A percentile compares a stretch with the other conserved stretches of the same genome.
phyloP scores from a whole-genome alignment of 2,329 filamentous ascomycete genomes.

The Helicocarpus griseus region DNA sequence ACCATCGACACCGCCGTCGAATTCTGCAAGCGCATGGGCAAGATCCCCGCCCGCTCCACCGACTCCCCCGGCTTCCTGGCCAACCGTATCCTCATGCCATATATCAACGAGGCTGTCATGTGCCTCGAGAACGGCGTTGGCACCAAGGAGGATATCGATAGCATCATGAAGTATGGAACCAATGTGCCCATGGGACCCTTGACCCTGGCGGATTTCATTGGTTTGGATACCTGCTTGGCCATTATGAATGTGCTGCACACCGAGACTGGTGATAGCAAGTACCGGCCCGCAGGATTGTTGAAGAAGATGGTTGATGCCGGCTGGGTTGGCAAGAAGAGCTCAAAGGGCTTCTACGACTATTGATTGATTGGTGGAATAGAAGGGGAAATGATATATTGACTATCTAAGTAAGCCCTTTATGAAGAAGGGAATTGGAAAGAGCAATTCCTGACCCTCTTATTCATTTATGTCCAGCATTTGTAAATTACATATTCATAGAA shows the following conservation, averaged over 20 bases:
- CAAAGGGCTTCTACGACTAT: constrained; percentile 76
- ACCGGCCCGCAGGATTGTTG: constrained; percentile 77
- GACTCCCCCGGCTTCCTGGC: constrained; percentile 92
- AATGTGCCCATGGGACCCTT: constrained; percentile 97
- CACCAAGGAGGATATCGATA: constrained; percentile 81
- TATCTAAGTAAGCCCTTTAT: too few relatives aligned
- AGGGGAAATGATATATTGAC: too few relatives aligned
- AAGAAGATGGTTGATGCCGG: constrained; percentile 96
- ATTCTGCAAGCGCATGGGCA: constrained; percentile 88
- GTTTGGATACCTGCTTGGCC: constrained; percentile 85
- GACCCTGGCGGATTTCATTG: constrained; percentile 91
- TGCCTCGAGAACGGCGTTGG: constrained; percentile 92
- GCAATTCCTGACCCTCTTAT: too few relatives aligned
- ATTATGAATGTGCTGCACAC: constrained; percentile 94
- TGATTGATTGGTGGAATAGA: constrained; percentile 4
- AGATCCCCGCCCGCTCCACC: constrained; percentile 75
- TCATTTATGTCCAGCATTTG: too few relatives aligned
- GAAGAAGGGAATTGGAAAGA: too few relatives aligned
- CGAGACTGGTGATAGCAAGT: constrained; percentile 93
- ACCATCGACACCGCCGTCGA: constrained; percentile 75
- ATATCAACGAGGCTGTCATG: constrained; percentile 96
- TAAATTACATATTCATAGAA: too few relatives aligned
- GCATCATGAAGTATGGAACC: constrained; percentile 98
- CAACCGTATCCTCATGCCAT: constrained; percentile 96
- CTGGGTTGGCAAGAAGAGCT: constrained; percentile 95